phyloP scores from a whole-genome alignment of 768 basidiomycete species.

The Nidularia sp. region DNA sequence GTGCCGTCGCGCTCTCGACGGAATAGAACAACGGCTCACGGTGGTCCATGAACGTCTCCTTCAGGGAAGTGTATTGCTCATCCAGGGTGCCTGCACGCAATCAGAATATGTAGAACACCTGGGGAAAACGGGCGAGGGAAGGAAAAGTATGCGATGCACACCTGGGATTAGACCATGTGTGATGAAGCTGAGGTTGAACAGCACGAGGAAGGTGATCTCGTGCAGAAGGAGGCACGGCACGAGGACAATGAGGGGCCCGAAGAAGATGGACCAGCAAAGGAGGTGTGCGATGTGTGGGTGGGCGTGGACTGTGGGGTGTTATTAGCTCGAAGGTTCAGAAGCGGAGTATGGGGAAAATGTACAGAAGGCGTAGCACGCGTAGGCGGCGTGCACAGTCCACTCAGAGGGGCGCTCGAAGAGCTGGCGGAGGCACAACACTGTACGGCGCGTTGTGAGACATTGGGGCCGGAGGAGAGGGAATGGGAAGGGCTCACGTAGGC shows the following conservation, averaged over 20 bases:
- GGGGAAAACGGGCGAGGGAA: not conserved
- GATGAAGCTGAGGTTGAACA: conserved; percentile 28
- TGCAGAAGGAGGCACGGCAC: conserved; percentile 28
- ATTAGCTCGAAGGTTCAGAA: not conserved
- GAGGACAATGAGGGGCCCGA: conserved; percentile 35
- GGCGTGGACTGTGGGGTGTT: not conserved
- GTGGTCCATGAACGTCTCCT: conserved; percentile 26
- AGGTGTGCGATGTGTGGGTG: conserved; percentile 31
- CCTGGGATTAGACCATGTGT: conserved; percentile 31
- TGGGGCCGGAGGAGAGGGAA: too few species aligned
- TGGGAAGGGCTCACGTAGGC: too few species aligned
- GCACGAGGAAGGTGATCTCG: conserved; percentile 25
- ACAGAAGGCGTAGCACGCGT: conserved; percentile 2
- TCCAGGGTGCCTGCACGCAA: conserved; percentile 18
- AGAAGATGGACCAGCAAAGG: conserved; percentile 32
- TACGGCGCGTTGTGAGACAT: too few species aligned
- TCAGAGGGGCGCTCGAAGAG: conserved; percentile 10
- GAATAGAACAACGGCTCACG: conserved; percentile 31
- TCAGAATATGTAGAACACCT: not conserved
- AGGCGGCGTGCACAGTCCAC: conserved; percentile 7
- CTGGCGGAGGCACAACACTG: not conserved
- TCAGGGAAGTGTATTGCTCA: conserved; percentile 25
- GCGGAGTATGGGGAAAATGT: not conserved
- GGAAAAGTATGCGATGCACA: conserved; percentile 6
- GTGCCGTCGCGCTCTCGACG: conserved; percentile 28